phyloP scores from a whole-genome alignment of 768 basidiomycete species.

The Podaxis sp. region DNA sequence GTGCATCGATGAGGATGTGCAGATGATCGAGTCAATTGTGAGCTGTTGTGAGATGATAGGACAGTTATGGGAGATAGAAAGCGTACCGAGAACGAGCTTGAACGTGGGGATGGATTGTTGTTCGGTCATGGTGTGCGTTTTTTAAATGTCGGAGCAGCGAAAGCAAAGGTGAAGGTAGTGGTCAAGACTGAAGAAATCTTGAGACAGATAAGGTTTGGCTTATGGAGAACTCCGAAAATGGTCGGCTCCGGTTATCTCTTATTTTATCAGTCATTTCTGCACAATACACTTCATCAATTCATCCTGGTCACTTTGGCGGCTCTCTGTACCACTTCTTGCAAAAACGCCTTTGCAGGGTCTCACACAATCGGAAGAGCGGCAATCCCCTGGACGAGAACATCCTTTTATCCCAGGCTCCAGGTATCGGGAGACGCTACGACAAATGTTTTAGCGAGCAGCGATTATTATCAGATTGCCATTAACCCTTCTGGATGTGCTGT shows the following conservation, averaged over 20 bases:
- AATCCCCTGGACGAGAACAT: neutral
- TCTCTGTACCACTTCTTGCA: neutral
- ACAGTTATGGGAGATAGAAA: neutral
- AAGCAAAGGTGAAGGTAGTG: constrained; percentile 26
- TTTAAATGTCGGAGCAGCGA: constrained; percentile 18
- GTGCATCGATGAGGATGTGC: constrained; percentile 53
- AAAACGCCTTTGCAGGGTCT: neutral
- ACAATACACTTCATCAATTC: neutral
- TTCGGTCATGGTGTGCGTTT: constrained; percentile 39
- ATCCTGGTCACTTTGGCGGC: neutral
- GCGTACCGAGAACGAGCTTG: constrained; percentile 97
- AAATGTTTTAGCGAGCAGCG: neutral
- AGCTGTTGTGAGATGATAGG: constrained; percentile 21
- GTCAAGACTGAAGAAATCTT: constrained; percentile 33
- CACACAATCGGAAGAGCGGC: neutral
- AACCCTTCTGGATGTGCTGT: neutral
- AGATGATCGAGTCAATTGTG: constrained; percentile 25
- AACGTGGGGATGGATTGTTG: constrained; percentile 71
- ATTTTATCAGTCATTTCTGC: neutral
- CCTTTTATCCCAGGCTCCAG: neutral
- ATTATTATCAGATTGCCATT: constrained; percentile 3
- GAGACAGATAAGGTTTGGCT: constrained; percentile 42
- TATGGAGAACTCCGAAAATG: constrained; percentile 35
- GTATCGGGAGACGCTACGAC: too few species aligned
- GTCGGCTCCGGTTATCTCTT: constrained; percentile 20